Conservation (phyloP, 192 early-diverging fungal species). For the Coemansia sp. region DNA sequence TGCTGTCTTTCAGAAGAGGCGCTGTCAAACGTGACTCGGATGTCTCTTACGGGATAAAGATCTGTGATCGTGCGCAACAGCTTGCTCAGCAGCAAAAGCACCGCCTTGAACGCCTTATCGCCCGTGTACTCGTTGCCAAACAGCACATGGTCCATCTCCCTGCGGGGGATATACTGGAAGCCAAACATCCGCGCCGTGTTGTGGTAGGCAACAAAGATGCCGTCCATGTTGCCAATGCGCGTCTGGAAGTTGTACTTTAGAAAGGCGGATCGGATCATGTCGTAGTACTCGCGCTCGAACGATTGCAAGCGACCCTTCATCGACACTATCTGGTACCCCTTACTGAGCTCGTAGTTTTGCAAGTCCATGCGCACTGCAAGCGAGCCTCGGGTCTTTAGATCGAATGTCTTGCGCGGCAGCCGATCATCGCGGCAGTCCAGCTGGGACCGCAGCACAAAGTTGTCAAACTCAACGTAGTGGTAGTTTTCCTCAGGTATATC, state of each 20-base stretch:
- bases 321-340: conserved; percentile 70
- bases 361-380: conserved; percentile 80
- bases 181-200: conserved; percentile 90
- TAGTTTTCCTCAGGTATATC: conserved; percentile 62
- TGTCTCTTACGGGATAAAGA: conserved; percentile 58
- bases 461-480: conserved; percentile 65
- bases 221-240: conserved; percentile 94
- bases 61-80: conserved; percentile 62
- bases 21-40: conserved; percentile 61
- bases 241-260: conserved; percentile 88
- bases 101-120: conserved; percentile 65
- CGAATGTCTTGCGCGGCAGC: conserved; percentile 80
- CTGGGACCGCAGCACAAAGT: conserved; percentile 84
- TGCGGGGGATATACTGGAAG: conserved; percentile 85
- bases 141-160: conserved; percentile 77
- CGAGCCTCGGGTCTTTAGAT: conserved; percentile 87
- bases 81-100: conserved; percentile 62
- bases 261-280: conserved; percentile 89
- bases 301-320: conserved; percentile 67
- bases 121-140: conserved; percentile 71
- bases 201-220: conserved; percentile 89
- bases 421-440: conserved; percentile 78
- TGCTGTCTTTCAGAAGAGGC: neutral
- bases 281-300: conserved; percentile 92
- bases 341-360: conserved; percentile 64